phyloP scores from a whole-genome alignment of 139 green algal genomes.

The Astrephomene gubernaculifera region DNA sequence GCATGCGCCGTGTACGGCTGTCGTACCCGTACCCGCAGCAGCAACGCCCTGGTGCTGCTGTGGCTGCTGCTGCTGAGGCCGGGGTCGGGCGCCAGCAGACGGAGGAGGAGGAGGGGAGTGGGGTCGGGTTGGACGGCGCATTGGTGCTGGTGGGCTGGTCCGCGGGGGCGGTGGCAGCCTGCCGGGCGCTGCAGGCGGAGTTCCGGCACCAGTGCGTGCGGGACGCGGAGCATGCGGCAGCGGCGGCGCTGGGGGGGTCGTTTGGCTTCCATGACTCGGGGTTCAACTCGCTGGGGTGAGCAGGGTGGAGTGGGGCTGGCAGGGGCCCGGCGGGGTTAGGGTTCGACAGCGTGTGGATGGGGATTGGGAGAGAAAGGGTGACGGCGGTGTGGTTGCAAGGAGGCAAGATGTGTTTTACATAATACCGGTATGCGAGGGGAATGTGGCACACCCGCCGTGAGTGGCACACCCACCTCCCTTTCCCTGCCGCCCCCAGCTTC shows the following conservation, averaged over 20 bases:
- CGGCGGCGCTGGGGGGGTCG: background rate
- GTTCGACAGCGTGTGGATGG: background rate
- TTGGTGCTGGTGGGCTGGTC: slow-evolving; percentile 35
- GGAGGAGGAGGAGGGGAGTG: too few species aligned
- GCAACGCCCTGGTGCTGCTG: too few species aligned
- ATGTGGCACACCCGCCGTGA: background rate
- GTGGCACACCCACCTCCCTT: background rate
- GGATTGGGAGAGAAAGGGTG: background rate
- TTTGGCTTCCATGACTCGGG: slow-evolving; percentile 19
- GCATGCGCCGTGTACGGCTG: background rate
- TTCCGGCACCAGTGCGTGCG: slow-evolving; percentile 30
- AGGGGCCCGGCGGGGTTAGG: background rate
- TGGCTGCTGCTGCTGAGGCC: too few species aligned
- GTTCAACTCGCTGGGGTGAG: slow-evolving; percentile 34
- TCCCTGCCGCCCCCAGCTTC: slow-evolving; percentile 11
- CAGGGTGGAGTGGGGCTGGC: background rate
- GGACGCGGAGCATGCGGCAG: slow-evolving; percentile 15
- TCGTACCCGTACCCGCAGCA: too few species aligned
- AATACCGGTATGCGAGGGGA: background rate
- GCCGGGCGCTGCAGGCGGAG: background rate
- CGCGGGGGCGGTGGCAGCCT: background rate
- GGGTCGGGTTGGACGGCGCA: background rate
- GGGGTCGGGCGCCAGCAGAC: background rate
- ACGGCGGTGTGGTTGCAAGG: background rate
- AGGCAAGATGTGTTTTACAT: too few species aligned